Evolutionary conservation across 225 moss, liverwort and hornwort species (phyloP).

Genomic region (Sphagnum contortum): DNA sequence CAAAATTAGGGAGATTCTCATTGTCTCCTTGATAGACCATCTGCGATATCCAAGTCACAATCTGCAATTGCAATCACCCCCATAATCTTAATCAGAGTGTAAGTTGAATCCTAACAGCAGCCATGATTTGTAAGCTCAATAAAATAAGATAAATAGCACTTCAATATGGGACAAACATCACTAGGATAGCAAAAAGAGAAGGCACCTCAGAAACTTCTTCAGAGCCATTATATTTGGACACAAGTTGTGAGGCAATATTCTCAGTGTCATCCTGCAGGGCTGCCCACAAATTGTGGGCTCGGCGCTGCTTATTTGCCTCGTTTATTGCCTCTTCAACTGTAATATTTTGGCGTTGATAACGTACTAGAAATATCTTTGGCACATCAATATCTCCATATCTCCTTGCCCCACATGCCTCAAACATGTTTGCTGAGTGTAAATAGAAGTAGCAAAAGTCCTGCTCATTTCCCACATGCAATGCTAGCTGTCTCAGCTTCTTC

Average conservation of each 20-base stretch:
- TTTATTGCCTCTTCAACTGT: slow-evolving; percentile 10
- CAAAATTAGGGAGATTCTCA: slow-evolving; percentile 45
- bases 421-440: slow-evolving; percentile 59
- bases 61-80: not conserved
- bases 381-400: slow-evolving; percentile 39
- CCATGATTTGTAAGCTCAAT: too few relatives aligned
- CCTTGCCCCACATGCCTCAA: slow-evolving; percentile 64
- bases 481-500: too few relatives aligned
- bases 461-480: too few relatives aligned
- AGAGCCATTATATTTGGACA: slow-evolving; percentile 58
- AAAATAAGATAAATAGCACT: too few relatives aligned
- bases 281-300: slow-evolving; percentile 26
- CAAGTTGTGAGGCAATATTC: slow-evolving; percentile 54
- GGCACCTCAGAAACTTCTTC: slow-evolving; percentile 11
- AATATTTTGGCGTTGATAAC: slow-evolving; percentile 31
- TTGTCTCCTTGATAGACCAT: slow-evolving; percentile 67
- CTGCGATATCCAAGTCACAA: slow-evolving; percentile 55
- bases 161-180: too few relatives aligned
- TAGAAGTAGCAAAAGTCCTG: slow-evolving; percentile 69
- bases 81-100: too few relatives aligned
- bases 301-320: slow-evolving; percentile 32
- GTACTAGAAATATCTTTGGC: slow-evolving; percentile 60
- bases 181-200: too few relatives aligned
- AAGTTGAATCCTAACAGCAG: too few relatives aligned
- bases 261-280: slow-evolving; percentile 28